Percentiles rank a stretch among this genome's conserved stretches.
Evolutionary conservation across 805 yeast species (phyloP).

Genomic region (Hanseniaspora lachancei): DNA sequence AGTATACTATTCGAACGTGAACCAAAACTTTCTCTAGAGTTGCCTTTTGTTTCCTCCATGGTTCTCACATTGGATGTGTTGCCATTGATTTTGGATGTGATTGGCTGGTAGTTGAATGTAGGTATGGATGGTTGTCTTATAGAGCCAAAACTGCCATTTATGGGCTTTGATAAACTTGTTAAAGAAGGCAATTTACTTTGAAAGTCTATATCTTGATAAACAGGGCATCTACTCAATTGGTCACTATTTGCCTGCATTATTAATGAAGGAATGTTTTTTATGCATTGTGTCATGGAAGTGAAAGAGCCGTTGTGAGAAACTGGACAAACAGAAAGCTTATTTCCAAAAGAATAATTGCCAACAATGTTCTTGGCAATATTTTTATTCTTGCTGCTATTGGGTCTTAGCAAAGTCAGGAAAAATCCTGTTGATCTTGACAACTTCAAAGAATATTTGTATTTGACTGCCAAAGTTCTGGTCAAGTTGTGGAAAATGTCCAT

Average conservation of each 20-base stretch:
- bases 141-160: not conserved
- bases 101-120: slow-evolving; percentile 10
- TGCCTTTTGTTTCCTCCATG: not conserved
- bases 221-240: slow-evolving; percentile 28
- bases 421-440: slow-evolving; percentile 44
- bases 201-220: slow-evolving; percentile 28
- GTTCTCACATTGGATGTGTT: slow-evolving; percentile 8
- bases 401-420: slow-evolving; percentile 30
- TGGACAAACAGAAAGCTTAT: slow-evolving; percentile 9
- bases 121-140: not conserved
- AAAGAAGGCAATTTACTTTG: slow-evolving; percentile 16
- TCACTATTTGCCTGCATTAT: slow-evolving; percentile 25
- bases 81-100: slow-evolving; percentile 5
- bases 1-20: slow-evolving; percentile 1
- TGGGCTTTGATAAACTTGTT: not conserved
- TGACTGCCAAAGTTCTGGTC: slow-evolving; percentile 37
- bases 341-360: not conserved
- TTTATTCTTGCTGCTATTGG: slow-evolving; percentile 20
- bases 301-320: slow-evolving; percentile 20
- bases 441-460: slow-evolving; percentile 58
- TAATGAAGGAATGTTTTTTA: slow-evolving; percentile 26
- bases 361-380: not conserved
- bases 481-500: slow-evolving; percentile 32
- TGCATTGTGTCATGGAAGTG: slow-evolving; percentile 21
- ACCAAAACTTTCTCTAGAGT: not conserved